Evolutionary conservation across 371 early-diverging fungal genomes (phyloP), one percentile per base, ranked within the genome.

Genomic region (Mucor velutinosus): DNA sequence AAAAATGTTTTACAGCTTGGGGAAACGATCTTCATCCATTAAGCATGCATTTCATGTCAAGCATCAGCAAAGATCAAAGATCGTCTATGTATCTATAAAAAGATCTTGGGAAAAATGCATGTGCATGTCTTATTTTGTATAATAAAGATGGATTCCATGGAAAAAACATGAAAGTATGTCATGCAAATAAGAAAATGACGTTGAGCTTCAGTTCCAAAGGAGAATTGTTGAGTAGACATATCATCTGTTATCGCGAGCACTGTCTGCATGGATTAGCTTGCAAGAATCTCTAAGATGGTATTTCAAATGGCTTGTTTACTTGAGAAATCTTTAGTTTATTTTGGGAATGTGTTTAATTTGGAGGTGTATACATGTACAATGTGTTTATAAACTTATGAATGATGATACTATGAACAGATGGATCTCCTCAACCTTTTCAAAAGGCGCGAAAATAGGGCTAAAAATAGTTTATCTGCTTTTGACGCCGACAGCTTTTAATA

Each of bases 401-500:
- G 53, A 53, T 53, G 53, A 15, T 53, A 53, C 11, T 53, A 53
- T 53, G 53, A 53, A 53, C 53, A 53, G 53, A 53, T 27, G 27
- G 27, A 53, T 53, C 23, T 27, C 27, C 14, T 53, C 6, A 11
- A 12, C 53, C 53, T 53, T 53, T 27, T 53, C 53, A 53, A 53
- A 53, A 53, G 53, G 53, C 53, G 27, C 53, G 7, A 53, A 51
- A 23, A 25, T 23, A 51, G 23, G 19, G n/a, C 47, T 55, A 55
- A 27, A 55, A 27, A 55, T 55, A 55, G 25, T 14, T 30, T 57
- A 57, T 57, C 19, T 57, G 57, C 57, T 57, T 57, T 32, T 57
- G 33, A 57, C 57, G 33, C 57, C 57, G 30, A 57, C 57, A 57
- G 57, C 57, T 33, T 33, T 57, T 11, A 57, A 33, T 19, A 57